Conservation (phyloP, 768 basidiomycete species). For the Naganishia randhawae region DNA sequence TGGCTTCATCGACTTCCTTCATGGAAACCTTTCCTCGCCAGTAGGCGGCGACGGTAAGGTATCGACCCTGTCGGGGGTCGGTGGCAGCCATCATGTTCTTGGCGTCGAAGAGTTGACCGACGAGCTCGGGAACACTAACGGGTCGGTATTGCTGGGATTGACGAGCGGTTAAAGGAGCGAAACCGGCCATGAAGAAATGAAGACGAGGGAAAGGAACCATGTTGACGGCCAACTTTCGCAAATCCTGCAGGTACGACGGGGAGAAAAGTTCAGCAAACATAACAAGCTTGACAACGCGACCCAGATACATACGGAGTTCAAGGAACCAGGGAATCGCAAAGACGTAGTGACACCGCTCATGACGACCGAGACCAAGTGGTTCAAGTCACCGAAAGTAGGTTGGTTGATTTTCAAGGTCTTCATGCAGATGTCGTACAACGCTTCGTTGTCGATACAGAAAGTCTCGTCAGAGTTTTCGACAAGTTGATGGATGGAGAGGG, state of each 20-base stretch:
- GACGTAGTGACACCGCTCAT: slow-evolving; percentile 99
- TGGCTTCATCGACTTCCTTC: slow-evolving; percentile 99
- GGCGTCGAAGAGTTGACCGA: slow-evolving; percentile 98
- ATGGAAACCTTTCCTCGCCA: slow-evolving; percentile 99
- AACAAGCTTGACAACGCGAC: slow-evolving; percentile 51
- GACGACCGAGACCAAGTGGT: slow-evolving; percentile 94
- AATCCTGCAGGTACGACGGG: slow-evolving; percentile 56
- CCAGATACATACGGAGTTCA: slow-evolving; percentile 61
- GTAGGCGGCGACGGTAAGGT: slow-evolving; percentile 93
- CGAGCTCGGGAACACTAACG: slow-evolving; percentile 93
- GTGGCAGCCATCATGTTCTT: slow-evolving; percentile 96
- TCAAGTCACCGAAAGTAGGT: slow-evolving; percentile 95
- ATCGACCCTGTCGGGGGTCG: slow-evolving; percentile 93
- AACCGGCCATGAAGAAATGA: slow-evolving; percentile 94
- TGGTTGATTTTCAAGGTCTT: slow-evolving; percentile 92
- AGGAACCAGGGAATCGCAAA: slow-evolving; percentile 98
- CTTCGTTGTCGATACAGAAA: slow-evolving; percentile 99
- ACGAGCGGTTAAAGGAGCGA: slow-evolving; percentile 78
- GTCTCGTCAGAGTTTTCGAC: slow-evolving; percentile 99
- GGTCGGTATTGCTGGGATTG: slow-evolving; percentile 86
- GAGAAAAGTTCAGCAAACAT: background rate
- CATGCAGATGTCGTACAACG: slow-evolving; percentile 98
- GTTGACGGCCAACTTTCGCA: slow-evolving; percentile 93
- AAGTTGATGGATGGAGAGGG: slow-evolving; percentile 94
- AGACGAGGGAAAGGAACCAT: slow-evolving; percentile 94